Evolutionary conservation across 768 basidiomycete species (phyloP).

Genomic region (Trametes sanguinea): DNA sequence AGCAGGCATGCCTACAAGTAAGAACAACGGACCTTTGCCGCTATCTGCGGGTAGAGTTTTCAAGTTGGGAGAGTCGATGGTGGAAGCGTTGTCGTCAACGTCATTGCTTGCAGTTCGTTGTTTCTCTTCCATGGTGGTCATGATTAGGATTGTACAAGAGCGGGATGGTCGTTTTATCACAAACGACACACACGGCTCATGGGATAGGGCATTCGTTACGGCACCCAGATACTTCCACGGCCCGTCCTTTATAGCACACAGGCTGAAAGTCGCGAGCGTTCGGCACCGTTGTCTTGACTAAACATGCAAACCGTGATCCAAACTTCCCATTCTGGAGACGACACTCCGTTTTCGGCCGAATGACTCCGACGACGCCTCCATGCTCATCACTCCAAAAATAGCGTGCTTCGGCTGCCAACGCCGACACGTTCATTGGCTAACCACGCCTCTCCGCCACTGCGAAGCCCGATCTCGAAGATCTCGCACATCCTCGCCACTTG

Average conservation of each 20-base stretch:
- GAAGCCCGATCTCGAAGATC: neutral
- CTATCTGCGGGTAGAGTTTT: neutral
- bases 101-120: neutral
- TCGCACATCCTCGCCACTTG: too few relatives aligned
- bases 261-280: neutral
- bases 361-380: neutral
- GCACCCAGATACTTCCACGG: too few relatives aligned
- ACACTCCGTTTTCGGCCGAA: constrained; percentile 18
- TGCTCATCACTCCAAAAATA: neutral
- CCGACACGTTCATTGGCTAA: too few relatives aligned
- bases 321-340: constrained; percentile 7
- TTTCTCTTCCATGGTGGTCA: neutral
- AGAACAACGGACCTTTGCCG: neutral
- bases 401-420: neutral
- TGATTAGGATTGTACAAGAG: neutral
- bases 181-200: neutral
- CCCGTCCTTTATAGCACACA: too few relatives aligned
- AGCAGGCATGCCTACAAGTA: neutral
- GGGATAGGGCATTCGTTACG: neutral
- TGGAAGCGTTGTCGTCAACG: constrained; percentile 8
- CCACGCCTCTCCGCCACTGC: too few relatives aligned
- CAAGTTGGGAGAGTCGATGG: neutral
- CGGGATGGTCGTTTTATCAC: neutral
- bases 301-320: constrained; percentile 16
- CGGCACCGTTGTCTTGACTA: constrained; percentile 4